Evolutionary conservation across 805 yeast genomes (phyloP).

Genomic region (Candida yuanshanica): DNA sequence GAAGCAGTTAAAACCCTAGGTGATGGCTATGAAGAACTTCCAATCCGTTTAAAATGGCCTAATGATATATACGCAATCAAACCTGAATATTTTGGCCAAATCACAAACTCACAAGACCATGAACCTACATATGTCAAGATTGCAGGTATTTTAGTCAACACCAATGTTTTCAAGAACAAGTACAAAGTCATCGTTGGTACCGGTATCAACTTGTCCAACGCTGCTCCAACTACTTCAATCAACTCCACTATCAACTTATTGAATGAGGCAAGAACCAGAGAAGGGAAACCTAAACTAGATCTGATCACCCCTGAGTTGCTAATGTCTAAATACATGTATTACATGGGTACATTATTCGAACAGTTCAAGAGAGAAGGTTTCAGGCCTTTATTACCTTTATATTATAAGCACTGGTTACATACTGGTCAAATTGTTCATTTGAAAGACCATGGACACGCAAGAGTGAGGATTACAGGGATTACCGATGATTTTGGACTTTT

Average conservation of each 20-base stretch:
- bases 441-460: slow-evolving; percentile 43
- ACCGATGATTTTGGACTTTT: slow-evolving; percentile 81
- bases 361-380: slow-evolving; percentile 64
- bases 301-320: slow-evolving; percentile 38
- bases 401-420: slow-evolving; percentile 87
- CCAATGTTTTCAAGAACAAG: slow-evolving; percentile 53
- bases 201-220: slow-evolving; percentile 78
- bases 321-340: slow-evolving; percentile 61
- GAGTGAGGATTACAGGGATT: slow-evolving; percentile 73
- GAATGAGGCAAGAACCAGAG: slow-evolving; percentile 43
- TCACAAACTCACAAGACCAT: slow-evolving; percentile 39
- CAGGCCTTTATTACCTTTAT: slow-evolving; percentile 55
- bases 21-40: slow-evolving; percentile 66
- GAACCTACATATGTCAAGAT: slow-evolving; percentile 71
- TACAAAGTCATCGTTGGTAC: slow-evolving; percentile 76
- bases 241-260: slow-evolving; percentile 60
- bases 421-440: slow-evolving; percentile 64
- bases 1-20: slow-evolving; percentile 63
- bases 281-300: slow-evolving; percentile 29
- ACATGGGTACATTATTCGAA: slow-evolving; percentile 56
- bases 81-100: slow-evolving; percentile 49
- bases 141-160: slow-evolving; percentile 80
- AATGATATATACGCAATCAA: slow-evolving; percentile 79
- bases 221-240: slow-evolving; percentile 90
- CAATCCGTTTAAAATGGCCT: slow-evolving; percentile 91